Conservation (phyloP, 2,329 filamentous ascomycete species). For the Beauveria sp. region DNA sequence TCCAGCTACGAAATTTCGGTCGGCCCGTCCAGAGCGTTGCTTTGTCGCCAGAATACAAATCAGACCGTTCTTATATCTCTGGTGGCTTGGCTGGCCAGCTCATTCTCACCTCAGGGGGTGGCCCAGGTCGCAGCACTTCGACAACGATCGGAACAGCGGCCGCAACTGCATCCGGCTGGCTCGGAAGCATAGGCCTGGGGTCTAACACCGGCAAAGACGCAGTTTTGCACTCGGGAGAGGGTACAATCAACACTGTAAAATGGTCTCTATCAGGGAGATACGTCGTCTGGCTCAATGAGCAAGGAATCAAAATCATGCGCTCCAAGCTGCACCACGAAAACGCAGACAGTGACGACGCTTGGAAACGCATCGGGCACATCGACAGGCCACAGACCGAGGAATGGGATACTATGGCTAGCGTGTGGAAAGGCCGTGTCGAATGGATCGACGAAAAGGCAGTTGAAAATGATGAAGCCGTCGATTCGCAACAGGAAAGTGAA, state of each 20-base stretch:
- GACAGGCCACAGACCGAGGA: slow-evolving; percentile 77
- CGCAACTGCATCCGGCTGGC: slow-evolving; percentile 80
- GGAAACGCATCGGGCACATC: slow-evolving; percentile 90
- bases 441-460: slow-evolving; percentile 85
- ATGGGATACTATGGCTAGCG: slow-evolving; percentile 94
- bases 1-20: slow-evolving; percentile 86
- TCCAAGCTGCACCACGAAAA: slow-evolving; percentile 75
- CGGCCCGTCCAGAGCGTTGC: slow-evolving; percentile 87
- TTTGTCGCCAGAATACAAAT: slow-evolving; percentile 90
- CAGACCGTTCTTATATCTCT: slow-evolving; percentile 80
- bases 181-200: slow-evolving; percentile 79
- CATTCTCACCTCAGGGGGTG: slow-evolving; percentile 76
- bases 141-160: slow-evolving; percentile 79
- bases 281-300: slow-evolving; percentile 91
- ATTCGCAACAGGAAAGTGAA: slow-evolving; percentile 23
- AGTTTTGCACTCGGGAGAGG: slow-evolving; percentile 85
- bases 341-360: slow-evolving; percentile 71
- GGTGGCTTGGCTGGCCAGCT: slow-evolving; percentile 83
- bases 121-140: slow-evolving; percentile 73
- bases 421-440: slow-evolving; percentile 87
- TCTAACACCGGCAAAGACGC: slow-evolving; percentile 75
- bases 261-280: slow-evolving; percentile 93
- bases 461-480: slow-evolving; percentile 59
- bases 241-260: slow-evolving; percentile 82
- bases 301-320: slow-evolving; percentile 96